Evolutionary conservation across 106 monocot genomes (phyloP), one percentile per base, ranked within the genome.

Genomic region (Dendrobium nobile): DNA sequence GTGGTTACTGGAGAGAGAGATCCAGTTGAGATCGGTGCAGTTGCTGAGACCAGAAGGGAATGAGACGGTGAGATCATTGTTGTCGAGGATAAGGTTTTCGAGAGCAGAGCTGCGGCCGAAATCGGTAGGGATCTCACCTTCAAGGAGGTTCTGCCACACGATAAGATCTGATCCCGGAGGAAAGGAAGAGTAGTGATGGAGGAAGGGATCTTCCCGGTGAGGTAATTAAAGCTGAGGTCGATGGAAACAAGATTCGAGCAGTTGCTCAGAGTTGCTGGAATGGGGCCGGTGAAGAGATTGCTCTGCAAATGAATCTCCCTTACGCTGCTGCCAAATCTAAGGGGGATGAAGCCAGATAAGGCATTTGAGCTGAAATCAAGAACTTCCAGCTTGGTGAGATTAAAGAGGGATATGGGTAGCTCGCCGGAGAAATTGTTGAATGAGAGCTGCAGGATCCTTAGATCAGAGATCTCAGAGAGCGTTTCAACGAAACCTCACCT

Each of bases 201-300:
- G 15, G 80, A 17, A 2, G 96, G 94, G 4, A 97, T 90, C n/a
- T 76, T 40, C 17, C 96, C 96, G 16, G 41, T 84, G 78, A 96
- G 85, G 56, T 87, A 87, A 61, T 96, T 96, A 81, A 96, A 88
- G 88, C 96, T 96, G 55, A 96, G 85, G 74, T 96, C 96, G 41
- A 96, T 80, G 2, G 91, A 93, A 4, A 88, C 86, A 22, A 96
- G 79, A 28, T 33, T 79, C 9, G 93, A 80, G 68, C 96, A 96
- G 81, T 93, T 90, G 77, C 87, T 82, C 7, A 96, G 77, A 0
- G 85, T 78, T 10, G 79, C 67, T 0, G 96, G 93, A 65, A 96
- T 86, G 24, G 48, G 11, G 3, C 91, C 93, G 58, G 82, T 45
- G 80, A 96, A 85, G 42, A 80, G 79, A 77, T 96, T 96, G 83